These are phyloP conservation scores for Gossypium rotundifolium DNA, from an alignment of 345 rosid species.

Conservation along the genomic window DNA sequence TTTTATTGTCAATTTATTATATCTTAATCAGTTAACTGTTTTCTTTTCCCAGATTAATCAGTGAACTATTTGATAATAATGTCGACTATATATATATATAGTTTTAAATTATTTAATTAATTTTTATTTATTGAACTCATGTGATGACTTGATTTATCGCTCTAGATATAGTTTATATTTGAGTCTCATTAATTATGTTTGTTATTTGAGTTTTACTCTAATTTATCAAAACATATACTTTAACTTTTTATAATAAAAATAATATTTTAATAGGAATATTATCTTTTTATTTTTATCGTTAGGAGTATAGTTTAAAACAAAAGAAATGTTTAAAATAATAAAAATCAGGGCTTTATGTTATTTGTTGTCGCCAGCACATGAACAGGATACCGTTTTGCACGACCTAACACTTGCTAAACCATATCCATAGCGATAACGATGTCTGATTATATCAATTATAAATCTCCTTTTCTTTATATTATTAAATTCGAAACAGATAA, in stretches of 20 bases:
- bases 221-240: too few relatives aligned
- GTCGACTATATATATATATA: too few relatives aligned
- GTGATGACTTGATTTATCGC: fast-evolving
- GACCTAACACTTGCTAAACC: background rate
- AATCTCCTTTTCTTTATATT: background rate
- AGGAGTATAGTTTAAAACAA: too few relatives aligned
- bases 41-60: too few relatives aligned
- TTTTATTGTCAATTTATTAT: background rate
- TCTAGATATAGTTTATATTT: fast-evolving
- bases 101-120: too few relatives aligned
- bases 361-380: background rate
- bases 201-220: too few relatives aligned
- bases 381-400: background rate
- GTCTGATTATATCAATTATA: background rate
- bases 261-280: too few relatives aligned
- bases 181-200: fast-evolving
- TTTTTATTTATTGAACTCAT: too few relatives aligned
- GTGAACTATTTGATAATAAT: too few relatives aligned
- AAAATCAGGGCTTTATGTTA: background rate
- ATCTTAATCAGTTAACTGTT: background rate
- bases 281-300: too few relatives aligned
- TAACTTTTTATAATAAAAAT: too few relatives aligned
- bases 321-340: too few relatives aligned
- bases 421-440: background rate
- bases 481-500: background rate